Percentiles rank a stretch among this genome's conserved stretches.
These are phyloP conservation scores for Boletus huronensis DNA, from an alignment of 768 basidiomycete genomes.

Conservation along the genomic window DNA sequence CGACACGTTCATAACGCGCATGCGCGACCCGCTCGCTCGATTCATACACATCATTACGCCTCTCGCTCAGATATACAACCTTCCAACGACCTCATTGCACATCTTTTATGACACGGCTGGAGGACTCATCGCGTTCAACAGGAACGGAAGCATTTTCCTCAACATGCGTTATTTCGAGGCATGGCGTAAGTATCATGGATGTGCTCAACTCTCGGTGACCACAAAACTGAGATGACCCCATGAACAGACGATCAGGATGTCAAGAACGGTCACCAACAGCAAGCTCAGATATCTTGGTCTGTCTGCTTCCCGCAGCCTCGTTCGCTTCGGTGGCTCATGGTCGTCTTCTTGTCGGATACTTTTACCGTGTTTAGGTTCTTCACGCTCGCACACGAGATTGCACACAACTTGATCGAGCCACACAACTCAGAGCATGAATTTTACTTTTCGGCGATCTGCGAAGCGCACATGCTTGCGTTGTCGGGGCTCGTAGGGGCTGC, in stretches of 20 bases:
- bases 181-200: conserved; percentile 65
- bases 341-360: not conserved
- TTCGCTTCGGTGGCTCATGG: not conserved
- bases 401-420: conserved; percentile 82
- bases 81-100: conserved; percentile 72
- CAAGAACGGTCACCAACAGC: conserved; percentile 42
- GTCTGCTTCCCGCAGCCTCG: conserved; percentile 8
- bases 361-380: conserved; percentile 56
- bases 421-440: conserved; percentile 95
- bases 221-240: not conserved
- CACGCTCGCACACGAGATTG: conserved; percentile 88
- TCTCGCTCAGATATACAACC: conserved; percentile 66
- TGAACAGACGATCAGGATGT: conserved; percentile 69
- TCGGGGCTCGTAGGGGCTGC: conserved; percentile 29
- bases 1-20: conserved; percentile 46
- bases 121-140: conserved; percentile 89
- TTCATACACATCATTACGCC: conserved; percentile 70
- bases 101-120: conserved; percentile 84
- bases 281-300: conserved; percentile 82
- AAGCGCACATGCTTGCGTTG: conserved; percentile 52
- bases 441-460: conserved; percentile 89
- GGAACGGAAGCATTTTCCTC: conserved; percentile 82
- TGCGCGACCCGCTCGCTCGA: conserved; percentile 58
- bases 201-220: not conserved
- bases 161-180: conserved; percentile 83